phyloP scores from a whole-genome alignment of 2,329 filamentous ascomycete genomes.

The Grosmannia clavigera region DNA sequence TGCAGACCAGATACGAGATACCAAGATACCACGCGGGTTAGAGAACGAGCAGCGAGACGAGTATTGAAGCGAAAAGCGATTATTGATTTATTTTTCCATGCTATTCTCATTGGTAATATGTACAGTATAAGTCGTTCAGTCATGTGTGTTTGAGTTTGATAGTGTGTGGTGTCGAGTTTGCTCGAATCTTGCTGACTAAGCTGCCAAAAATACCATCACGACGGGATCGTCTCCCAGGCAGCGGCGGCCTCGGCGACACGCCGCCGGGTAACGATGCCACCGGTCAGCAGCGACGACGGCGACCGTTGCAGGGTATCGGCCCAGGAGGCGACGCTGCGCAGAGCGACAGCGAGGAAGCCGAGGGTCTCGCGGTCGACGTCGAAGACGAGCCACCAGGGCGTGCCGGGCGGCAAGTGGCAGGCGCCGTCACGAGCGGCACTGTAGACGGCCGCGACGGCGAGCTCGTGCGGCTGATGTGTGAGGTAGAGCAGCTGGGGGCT shows the following conservation, averaged over 20 bases:
- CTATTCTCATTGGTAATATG: too few species aligned
- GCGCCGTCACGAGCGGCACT: slow-evolving; percentile 68
- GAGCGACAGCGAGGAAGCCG: slow-evolving; percentile 78
- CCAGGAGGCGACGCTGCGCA: slow-evolving; percentile 68
- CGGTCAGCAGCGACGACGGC: slow-evolving; percentile 30
- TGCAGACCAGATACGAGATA: not conserved
- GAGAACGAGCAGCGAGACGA: too few species aligned
- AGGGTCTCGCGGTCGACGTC: slow-evolving; percentile 91
- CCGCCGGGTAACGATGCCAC: slow-evolving; percentile 42
- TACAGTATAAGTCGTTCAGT: too few species aligned
- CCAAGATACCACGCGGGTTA: not conserved
- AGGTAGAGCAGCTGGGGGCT: slow-evolving; percentile 83
- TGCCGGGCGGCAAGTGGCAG: slow-evolving; percentile 61
- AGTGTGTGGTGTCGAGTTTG: too few species aligned
- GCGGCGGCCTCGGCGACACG: not conserved
- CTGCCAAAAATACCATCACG: too few species aligned
- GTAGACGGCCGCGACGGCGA: slow-evolving; percentile 85
- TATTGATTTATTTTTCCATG: too few species aligned
- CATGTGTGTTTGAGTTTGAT: too few species aligned
- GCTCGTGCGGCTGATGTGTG: slow-evolving; percentile 76
- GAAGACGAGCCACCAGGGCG: slow-evolving; percentile 96
- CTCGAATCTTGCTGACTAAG: too few species aligned
- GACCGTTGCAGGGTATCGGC: slow-evolving; percentile 42
- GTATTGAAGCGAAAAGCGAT: too few species aligned
- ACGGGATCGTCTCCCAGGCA: not conserved